Conservation (phyloP, 2,329 filamentous ascomycete genomes). For the Chrysoporthe cubensis region DNA sequence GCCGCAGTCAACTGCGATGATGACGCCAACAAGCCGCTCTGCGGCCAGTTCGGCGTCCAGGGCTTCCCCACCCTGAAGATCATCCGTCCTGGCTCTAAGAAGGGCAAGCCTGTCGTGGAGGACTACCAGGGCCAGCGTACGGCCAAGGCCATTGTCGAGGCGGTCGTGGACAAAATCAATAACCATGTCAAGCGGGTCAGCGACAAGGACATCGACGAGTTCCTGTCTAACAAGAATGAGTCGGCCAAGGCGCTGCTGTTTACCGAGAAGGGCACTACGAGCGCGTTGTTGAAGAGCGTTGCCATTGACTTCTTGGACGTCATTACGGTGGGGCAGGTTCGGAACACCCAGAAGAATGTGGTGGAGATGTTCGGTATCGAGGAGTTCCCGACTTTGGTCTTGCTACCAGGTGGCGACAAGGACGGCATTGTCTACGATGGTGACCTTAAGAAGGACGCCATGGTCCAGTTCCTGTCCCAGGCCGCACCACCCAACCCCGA, state of each 20-base stretch:
- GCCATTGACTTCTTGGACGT: conserved; percentile 89
- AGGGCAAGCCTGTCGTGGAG: conserved; percentile 75
- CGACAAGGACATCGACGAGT: conserved; percentile 78
- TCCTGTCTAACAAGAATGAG: conserved; percentile 69
- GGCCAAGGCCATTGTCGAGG: conserved; percentile 86
- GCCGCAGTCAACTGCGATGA: conserved; percentile 96
- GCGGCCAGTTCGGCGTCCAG: conserved; percentile 82
- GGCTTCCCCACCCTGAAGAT: conserved; percentile 98
- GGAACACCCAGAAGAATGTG: conserved; percentile 75
- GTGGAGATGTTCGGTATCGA: conserved; percentile 76
- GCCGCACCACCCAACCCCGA: conserved; percentile 79
- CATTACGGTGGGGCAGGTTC: conserved; percentile 79
- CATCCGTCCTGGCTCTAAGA: conserved; percentile 80
- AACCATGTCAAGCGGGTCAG: conserved; percentile 85
- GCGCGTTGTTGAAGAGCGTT: conserved; percentile 78
- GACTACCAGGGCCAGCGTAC: conserved; percentile 86
- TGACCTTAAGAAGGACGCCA: conserved; percentile 80
- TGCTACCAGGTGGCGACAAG: conserved; percentile 73
- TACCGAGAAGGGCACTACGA: conserved; percentile 88
- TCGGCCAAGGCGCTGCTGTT: conserved; percentile 87
- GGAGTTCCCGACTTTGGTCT: conserved; percentile 78
- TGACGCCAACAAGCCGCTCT: conserved; percentile 87
- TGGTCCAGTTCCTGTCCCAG: conserved; percentile 83
- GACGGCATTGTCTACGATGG: conserved; percentile 77
- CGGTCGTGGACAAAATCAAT: conserved; percentile 83